These are phyloP conservation scores for Suillus clintonianus DNA, from an alignment of 768 basidiomycete species.

Conservation along the genomic window DNA sequence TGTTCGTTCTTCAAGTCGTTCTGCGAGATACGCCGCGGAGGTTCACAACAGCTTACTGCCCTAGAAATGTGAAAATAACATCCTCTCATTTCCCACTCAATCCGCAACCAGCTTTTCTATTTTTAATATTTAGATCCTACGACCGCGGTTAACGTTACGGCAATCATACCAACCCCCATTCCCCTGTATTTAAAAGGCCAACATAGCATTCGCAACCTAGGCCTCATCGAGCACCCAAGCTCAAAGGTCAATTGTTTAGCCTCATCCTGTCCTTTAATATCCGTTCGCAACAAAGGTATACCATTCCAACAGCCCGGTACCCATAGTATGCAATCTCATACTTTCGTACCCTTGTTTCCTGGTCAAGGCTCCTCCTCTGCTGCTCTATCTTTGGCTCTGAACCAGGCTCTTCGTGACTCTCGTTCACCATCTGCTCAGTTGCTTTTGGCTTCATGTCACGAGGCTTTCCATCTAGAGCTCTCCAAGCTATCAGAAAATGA, in stretches of 20 bases:
- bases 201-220: too few species aligned
- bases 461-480: conserved; percentile 52
- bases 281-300: background rate
- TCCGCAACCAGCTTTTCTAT: too few species aligned
- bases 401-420: conserved; percentile 45
- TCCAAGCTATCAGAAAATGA: conserved; percentile 42
- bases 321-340: background rate
- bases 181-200: background rate
- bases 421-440: conserved; percentile 41
- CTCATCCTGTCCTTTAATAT: too few species aligned
- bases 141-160: background rate
- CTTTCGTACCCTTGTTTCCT: conserved; percentile 51
- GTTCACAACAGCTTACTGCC: too few species aligned
- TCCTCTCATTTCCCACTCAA: too few species aligned
- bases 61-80: too few species aligned
- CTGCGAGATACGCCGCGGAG: conserved; percentile 1
- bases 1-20: background rate
- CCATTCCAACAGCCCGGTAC: background rate
- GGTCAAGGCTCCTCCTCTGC: conserved; percentile 52
- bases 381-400: conserved; percentile 31
- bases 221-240: too few species aligned
- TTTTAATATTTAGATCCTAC: background rate
- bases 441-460: conserved; percentile 52
- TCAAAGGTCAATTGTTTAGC: too few species aligned
- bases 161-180: too few species aligned